phyloP scores from a whole-genome alignment of 1,139 yeast species.

The Meyerozyma smithsonii region DNA sequence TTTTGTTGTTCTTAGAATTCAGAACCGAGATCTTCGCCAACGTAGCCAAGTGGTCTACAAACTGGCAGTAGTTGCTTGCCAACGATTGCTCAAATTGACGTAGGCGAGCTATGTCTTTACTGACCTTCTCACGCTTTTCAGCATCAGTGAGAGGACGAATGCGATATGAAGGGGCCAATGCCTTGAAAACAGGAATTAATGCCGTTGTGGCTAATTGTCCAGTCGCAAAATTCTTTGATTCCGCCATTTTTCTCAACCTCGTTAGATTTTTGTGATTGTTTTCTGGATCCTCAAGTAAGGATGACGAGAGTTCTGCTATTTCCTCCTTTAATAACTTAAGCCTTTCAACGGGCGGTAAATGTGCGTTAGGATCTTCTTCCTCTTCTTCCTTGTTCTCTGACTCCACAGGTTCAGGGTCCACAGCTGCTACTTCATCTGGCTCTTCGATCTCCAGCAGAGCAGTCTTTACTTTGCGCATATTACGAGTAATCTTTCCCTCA shows the following conservation, averaged over 20 bases:
- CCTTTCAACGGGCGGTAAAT: constrained; percentile 53
- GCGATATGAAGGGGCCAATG: constrained; percentile 82
- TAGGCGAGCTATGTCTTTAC: constrained; percentile 72
- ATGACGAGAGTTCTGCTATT: constrained; percentile 76
- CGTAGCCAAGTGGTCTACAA: constrained; percentile 50
- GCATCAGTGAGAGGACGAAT: constrained; percentile 77
- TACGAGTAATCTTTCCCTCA: constrained; percentile 70
- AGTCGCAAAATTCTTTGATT: constrained; percentile 61
- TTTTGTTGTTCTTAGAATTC: constrained; percentile 38
- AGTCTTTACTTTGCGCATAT: constrained; percentile 31
- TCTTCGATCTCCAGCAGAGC: constrained; percentile 11
- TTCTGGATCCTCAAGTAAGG: constrained; percentile 84
- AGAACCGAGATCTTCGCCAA: constrained; percentile 36
- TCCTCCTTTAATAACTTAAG: constrained; percentile 69
- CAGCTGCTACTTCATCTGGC: constrained; percentile 20
- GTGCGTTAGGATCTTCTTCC: constrained; percentile 41
- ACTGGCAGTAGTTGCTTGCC: constrained; percentile 65
- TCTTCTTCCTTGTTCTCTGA: constrained; percentile 25
- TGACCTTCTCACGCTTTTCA: constrained; percentile 77
- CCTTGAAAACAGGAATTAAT: constrained; percentile 77
- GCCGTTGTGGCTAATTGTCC: constrained; percentile 74
- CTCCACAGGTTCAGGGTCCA: constrained; percentile 14
- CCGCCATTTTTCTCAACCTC: constrained; percentile 68
- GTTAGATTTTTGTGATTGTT: constrained; percentile 66
- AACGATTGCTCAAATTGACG: constrained; percentile 78